Base-by-base conservation (phyloP, 1,284 basidiomycete species). In the Entoloma clypeatum region DNA sequence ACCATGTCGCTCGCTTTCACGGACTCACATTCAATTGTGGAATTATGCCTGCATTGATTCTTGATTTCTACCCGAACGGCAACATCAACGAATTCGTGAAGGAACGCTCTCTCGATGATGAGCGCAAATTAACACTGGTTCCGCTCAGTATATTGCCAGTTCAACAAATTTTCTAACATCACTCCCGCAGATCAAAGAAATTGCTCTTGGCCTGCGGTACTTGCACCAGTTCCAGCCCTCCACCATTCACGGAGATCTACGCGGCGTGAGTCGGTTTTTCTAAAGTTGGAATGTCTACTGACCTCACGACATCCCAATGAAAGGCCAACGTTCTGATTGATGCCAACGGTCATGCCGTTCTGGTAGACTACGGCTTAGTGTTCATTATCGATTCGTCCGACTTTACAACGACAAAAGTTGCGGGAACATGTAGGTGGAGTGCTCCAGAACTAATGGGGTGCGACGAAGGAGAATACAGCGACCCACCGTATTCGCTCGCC, bases 371-470 rank as follows among this genome's bases (percentile, higher is more conserved):
- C 27, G 48, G 45, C 3, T 50, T 60, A 3, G 49, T 46, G 0
- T 50, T 49, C 16, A 45, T 55, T n/a, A 51, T 56, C 13, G 44
- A 49, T 2, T 37, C 45, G 1, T 41, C 52, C 0, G 51, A 59
- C 4, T 58, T 57, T 23, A 58, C 56, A 8, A 49, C 52, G 0
- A 42, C 48, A 7, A 52, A 54, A 22, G 53, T 51, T 4, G 52
- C 52, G 1, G 56, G 56, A 0, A 41, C 47, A 3, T 45, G 47
- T 11, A 35, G 59, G n/a, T 60, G 57, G 57, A 54, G 44, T 3
- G 57, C 56, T 8, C 59, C 59, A 2, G 59, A 61, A 41, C 32
- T 60, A 3, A 55, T 58, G 41, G 46, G 47, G 13, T 42, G 44
- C 14, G 28, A 45, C 6, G 40, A 49, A 11, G 19, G 16, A 0